Conservation (phyloP, 345 rosid genomes). For the Citrus glauca region DNA sequence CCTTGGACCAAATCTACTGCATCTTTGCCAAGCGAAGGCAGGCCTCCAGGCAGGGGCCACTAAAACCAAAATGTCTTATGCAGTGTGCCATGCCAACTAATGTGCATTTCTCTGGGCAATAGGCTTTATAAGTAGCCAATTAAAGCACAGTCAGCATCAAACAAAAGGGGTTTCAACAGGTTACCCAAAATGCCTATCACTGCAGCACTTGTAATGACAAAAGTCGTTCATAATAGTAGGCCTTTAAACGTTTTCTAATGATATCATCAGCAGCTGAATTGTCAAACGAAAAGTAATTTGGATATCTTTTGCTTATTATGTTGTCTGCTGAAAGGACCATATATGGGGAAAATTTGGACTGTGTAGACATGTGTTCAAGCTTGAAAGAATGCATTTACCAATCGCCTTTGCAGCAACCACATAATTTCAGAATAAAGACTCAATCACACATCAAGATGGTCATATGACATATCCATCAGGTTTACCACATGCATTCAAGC, state of each 20-base stretch:
- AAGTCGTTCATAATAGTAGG: neutral
- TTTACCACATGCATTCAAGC: neutral
- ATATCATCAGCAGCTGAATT: neutral
- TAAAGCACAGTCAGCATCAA: too few species aligned
- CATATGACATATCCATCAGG: neutral
- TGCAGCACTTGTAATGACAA: too few species aligned
- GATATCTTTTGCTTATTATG: neutral
- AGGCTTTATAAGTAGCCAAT: too few species aligned
- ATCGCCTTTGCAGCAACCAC: neutral
- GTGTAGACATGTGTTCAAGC: neutral
- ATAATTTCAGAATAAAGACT: too few species aligned
- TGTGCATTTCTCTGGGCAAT: too few species aligned
- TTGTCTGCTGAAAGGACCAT: neutral
- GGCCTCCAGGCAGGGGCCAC: too few species aligned
- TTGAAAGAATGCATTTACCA: neutral
- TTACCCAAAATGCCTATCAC: too few species aligned
- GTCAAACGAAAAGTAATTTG: neutral
- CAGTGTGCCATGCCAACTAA: too few species aligned
- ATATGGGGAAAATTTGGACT: neutral
- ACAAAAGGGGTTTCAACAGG: too few species aligned
- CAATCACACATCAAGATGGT: neutral
- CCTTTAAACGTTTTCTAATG: neutral
- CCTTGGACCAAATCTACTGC: too few species aligned
- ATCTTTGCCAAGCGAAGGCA: too few species aligned
- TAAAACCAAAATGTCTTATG: too few species aligned